These are phyloP conservation scores for Phytophthora cajani DNA, from an alignment of 352 stramenopile genomes.

Conservation along the genomic window DNA sequence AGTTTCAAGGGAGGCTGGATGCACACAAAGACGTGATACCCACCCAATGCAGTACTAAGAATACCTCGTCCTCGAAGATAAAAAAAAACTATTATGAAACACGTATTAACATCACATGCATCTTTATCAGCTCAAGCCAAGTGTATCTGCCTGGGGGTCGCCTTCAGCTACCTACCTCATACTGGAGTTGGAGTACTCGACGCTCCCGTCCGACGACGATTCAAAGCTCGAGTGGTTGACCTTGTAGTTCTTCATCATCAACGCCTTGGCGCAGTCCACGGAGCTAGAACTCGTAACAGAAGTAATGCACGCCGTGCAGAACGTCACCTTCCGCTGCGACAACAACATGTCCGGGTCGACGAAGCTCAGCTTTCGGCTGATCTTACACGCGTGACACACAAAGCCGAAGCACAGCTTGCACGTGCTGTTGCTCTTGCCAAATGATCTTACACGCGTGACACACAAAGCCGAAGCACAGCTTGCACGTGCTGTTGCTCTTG, in stretches of 20 bases:
- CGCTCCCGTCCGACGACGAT: conserved; percentile 23
- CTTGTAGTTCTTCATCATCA: conserved; percentile 29
- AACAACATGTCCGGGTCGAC: conserved; percentile 23
- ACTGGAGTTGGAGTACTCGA: conserved; percentile 3
- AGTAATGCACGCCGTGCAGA: conserved; percentile 29
- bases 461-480: conserved; percentile 24
- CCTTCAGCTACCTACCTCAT: not conserved
- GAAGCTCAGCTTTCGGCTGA: conserved; percentile 35
- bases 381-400: conserved; percentile 31
- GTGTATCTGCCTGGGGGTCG: not conserved
- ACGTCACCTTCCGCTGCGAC: conserved; percentile 33
- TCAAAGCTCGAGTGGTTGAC: conserved; percentile 16
- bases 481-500: conserved; percentile 30
- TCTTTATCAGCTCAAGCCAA: not conserved
- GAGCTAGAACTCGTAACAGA: conserved; percentile 33
- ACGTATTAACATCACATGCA: not conserved
- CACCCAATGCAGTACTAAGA: not conserved
- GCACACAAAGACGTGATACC: not conserved
- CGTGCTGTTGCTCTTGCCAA: conserved; percentile 27
- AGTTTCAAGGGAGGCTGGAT: not conserved
- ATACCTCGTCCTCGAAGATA: too few relatives aligned
- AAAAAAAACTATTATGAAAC: not conserved
- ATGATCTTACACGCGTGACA: conserved; percentile 34
- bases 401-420: conserved; percentile 27
- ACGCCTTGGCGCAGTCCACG: conserved; percentile 27